A percentile compares a stretch with the other conserved stretches of the same genome.
Evolutionary conservation across 2,329 filamentous ascomycete species (phyloP).

Genomic region (Phialophora macrospora): DNA sequence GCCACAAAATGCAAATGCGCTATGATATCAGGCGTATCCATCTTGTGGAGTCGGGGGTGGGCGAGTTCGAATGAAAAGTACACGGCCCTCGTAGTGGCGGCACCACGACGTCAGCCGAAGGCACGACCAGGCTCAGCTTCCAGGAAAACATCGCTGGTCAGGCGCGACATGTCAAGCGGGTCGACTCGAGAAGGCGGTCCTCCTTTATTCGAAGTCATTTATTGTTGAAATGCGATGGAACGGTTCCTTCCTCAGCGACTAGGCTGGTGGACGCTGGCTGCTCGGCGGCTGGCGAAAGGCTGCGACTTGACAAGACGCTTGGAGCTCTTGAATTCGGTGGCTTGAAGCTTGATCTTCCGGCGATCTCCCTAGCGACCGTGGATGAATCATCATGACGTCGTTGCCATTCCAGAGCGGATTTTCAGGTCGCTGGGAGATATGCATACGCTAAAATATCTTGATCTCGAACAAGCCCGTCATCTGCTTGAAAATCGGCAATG

Average conservation of each 20-base stretch:
- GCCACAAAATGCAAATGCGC: slow-evolving; percentile 15
- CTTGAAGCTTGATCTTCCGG: slow-evolving; percentile 3
- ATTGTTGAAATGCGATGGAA: background rate
- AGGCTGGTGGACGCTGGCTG: background rate
- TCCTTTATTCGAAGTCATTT: background rate
- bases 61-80: slow-evolving; percentile 15
- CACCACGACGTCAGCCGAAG: slow-evolving; percentile 18
- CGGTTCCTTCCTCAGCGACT: background rate
- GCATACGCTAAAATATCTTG: slow-evolving; percentile 1
- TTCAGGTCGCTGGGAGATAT: background rate
- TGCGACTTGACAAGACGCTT: background rate
- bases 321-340: background rate
- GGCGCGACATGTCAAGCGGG: slow-evolving; percentile 1
- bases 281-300: background rate
- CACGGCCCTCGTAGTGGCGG: background rate
- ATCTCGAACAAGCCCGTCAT: slow-evolving; percentile 16
- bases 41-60: slow-evolving; percentile 16
- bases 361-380: background rate
- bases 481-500: slow-evolving; percentile 12
- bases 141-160: slow-evolving; percentile 7
- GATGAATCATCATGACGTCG: background rate
- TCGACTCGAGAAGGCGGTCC: background rate
- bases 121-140: slow-evolving; percentile 9
- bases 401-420: background rate
- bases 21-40: slow-evolving; percentile 31